Base-by-base conservation (phyloP, 306 rosid species). In the Inga oerstediana region DNA sequence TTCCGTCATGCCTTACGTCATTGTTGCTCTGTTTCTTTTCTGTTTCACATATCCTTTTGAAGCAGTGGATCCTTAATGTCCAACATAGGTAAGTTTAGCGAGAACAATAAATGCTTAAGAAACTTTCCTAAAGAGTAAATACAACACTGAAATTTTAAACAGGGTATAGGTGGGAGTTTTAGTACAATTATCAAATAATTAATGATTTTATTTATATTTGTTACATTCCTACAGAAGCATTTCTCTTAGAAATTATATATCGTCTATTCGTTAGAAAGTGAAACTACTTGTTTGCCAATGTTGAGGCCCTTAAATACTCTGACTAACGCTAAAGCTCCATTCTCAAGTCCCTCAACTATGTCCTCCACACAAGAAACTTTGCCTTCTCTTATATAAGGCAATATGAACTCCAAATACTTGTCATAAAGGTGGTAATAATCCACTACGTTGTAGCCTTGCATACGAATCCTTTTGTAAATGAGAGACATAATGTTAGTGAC, bases 361-460 rank as follows among this genome's bases (percentile, higher is more conserved):
- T 77, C 81, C 45, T 64, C 61, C 15, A 77, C 72, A 7, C 61
- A 62, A 16, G 45, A 15, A 24, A 62, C 62, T 73, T 77, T 61
- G 3, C 59, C 59, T 44, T 61, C 45, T 62, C 7, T 59, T 2
- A 76, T 43, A 41, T 22, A 22, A 20, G 80, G 80, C 41, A 76
- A 1, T 0, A 59, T 1, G 30, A 76, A 61, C 4, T 76, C 71
- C 58, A 77, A 4, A n/a, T 62, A 77, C 4, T 77, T 77, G 30
- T 24, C 27, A 44, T 77, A 62, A 41, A 62, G 59, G 20, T 62
- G 24, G 34, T 76, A 76, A 45, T 77, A 77, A 27, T 77, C 81
- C 17, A 77, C 44, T 13, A 44, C 81, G 66, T 61, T 41, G 34
- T 7, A 77, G 7, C 81, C 81, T 77, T 77, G 72, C 72, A 77